phyloP scores from a whole-genome alignment of 2,329 filamentous ascomycete species.

The Orbilia brochopaga region DNA sequence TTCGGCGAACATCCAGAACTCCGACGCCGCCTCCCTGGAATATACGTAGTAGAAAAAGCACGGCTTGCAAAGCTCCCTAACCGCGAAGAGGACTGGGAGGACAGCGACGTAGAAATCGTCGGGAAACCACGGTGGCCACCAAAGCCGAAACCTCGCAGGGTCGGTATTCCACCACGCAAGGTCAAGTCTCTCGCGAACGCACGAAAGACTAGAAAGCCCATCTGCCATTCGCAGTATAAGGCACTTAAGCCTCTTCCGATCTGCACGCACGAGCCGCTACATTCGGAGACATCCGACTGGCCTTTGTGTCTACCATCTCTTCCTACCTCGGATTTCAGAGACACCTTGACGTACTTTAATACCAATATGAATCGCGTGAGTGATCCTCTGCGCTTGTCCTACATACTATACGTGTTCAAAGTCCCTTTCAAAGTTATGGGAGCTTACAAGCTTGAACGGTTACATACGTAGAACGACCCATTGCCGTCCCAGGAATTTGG shows the following conservation, averaged over 20 bases:
- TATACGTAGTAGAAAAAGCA: not conserved
- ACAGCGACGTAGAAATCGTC: not conserved
- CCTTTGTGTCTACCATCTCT: not conserved
- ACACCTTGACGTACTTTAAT: not conserved
- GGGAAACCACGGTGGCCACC: not conserved
- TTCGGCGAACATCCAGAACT: not conserved
- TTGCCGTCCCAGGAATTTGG: not conserved
- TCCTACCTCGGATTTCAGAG: not conserved
- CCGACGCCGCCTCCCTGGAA: not conserved
- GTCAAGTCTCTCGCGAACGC: not conserved
- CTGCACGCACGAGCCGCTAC: not conserved
- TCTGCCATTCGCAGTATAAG: not conserved
- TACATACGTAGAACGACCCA: not conserved
- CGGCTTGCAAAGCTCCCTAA: not conserved
- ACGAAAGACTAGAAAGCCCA: not conserved
- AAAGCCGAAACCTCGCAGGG: not conserved
- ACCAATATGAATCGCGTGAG: not conserved
- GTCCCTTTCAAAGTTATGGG: no score
- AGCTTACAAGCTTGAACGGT: not conserved
- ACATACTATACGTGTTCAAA: no score
- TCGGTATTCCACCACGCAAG: not conserved
- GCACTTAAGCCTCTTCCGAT: not conserved
- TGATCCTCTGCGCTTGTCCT: no score
- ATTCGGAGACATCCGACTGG: not conserved
- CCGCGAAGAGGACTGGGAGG: constrained; percentile 2